phyloP scores from a whole-genome alignment of 305 asterid species.

The Fraxinus ornus region DNA sequence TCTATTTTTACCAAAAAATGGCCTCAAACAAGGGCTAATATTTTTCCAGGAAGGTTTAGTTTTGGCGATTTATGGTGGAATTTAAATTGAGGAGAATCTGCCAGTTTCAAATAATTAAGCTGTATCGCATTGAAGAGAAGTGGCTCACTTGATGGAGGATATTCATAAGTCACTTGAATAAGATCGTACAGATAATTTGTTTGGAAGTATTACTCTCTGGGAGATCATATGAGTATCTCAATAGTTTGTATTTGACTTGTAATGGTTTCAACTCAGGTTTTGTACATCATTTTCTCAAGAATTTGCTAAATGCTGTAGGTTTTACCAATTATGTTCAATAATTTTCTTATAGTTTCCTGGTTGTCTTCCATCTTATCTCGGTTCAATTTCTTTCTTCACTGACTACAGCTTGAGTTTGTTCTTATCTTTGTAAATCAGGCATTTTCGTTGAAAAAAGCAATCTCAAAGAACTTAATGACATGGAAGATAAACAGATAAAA shows the following conservation, averaged over 20 bases:
- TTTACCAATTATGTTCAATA: background rate
- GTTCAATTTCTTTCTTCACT: conserved; percentile 7
- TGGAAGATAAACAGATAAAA: conserved; percentile 30
- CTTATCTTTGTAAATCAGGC: conserved; percentile 39
- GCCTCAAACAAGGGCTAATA: background rate
- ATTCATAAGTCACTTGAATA: background rate
- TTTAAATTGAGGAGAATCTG: background rate
- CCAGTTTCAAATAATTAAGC: background rate
- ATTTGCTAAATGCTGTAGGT: conserved; percentile 2
- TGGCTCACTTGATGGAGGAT: background rate
- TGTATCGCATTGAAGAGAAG: background rate
- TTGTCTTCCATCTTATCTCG: conserved; percentile 7
- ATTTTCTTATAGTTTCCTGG: conserved; percentile 1
- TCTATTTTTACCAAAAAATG: background rate
- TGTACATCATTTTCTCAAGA: conserved; percentile 7
- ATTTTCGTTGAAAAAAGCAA: conserved; percentile 42
- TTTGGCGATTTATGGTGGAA: background rate
- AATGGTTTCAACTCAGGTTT: background rate
- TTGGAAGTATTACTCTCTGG: background rate
- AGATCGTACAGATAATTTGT: background rate
- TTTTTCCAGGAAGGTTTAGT: background rate
- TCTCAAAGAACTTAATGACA: conserved; percentile 30
- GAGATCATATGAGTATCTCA: background rate
- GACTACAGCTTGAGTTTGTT: conserved; percentile 12
- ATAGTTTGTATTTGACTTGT: conserved; percentile 14